Percentiles rank a stretch among this genome's conserved stretches.
Conservation (phyloP, 2,329 filamentous ascomycete genomes). For the Aspergillus neotritici region DNA sequence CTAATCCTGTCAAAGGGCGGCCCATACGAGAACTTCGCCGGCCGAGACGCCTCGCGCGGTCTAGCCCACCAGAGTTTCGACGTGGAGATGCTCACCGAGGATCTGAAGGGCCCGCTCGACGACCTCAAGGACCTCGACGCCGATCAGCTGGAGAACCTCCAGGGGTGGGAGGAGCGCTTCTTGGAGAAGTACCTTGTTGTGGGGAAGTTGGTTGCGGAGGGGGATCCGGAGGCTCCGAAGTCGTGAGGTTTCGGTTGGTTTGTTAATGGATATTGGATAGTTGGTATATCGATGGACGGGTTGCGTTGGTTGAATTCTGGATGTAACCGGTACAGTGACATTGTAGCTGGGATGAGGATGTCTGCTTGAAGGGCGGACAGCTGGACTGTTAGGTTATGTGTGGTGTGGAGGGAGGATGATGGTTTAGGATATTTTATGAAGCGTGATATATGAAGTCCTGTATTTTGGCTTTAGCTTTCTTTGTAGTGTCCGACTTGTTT, state of each 20-base stretch:
- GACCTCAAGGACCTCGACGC: conserved; percentile 63
- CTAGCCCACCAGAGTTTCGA: conserved; percentile 91
- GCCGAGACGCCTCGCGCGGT: conserved; percentile 81
- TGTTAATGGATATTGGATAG: neutral
- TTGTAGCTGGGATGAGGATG: neutral
- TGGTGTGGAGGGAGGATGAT: no score
- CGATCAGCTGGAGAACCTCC: conserved; percentile 76
- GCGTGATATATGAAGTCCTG: no score
- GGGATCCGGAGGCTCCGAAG: conserved; percentile 40
- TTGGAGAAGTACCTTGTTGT: conserved; percentile 93
- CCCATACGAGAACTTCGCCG: conserved; percentile 93
- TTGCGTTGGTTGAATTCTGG: neutral
- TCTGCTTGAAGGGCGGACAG: no score
- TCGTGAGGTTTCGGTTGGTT: conserved; percentile 6
- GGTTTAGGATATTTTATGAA: no score
- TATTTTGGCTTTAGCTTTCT: no score
- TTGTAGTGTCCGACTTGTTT: no score
- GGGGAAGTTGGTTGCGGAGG: conserved; percentile 69
- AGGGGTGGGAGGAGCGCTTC: conserved; percentile 92
- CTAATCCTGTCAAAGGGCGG: conserved; percentile 53
- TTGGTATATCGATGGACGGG: neutral
- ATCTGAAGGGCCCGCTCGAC: conserved; percentile 78
- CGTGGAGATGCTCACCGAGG: conserved; percentile 87
- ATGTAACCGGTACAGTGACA: neutral
- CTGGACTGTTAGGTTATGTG: no score